Percentiles rank a stretch among this genome's conserved stretches.
phyloP scores from a whole-genome alignment of 2,329 filamentous ascomycete genomes.

The Raffaelea arxii region DNA sequence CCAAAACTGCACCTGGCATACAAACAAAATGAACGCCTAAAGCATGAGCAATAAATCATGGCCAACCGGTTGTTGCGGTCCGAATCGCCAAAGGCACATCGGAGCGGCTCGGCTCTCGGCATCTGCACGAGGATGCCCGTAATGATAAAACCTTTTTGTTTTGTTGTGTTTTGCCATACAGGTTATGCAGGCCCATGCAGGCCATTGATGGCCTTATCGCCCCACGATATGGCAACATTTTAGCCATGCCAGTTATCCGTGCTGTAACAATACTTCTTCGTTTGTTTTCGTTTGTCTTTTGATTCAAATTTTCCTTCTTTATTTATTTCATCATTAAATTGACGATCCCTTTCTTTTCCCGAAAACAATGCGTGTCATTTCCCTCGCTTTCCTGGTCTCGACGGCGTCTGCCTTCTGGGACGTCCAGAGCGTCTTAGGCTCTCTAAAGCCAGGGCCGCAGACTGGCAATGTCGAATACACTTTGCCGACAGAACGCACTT shows the following conservation, averaged over 20 bases:
- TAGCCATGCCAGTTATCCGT: not conserved
- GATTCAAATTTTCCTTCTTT: not conserved
- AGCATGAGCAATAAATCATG: too few relatives aligned
- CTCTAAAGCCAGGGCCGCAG: not conserved
- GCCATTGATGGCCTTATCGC: not conserved
- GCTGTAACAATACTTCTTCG: not conserved
- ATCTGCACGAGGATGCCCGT: too few relatives aligned
- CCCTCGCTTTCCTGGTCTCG: not conserved
- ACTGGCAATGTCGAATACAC: not conserved
- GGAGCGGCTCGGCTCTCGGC: too few relatives aligned
- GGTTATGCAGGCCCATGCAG: too few relatives aligned
- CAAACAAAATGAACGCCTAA: too few relatives aligned
- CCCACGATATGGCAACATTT: not conserved
- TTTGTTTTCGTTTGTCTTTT: not conserved
- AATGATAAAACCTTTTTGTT: too few relatives aligned
- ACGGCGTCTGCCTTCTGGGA: not conserved
- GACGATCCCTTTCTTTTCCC: too few relatives aligned
- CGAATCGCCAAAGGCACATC: too few relatives aligned
- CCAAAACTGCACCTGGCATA: too few relatives aligned
- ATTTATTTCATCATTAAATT: not conserved
- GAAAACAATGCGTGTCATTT: too few relatives aligned
- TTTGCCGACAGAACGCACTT: conserved; percentile 4
- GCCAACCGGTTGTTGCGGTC: too few relatives aligned
- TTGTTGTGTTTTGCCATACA: too few relatives aligned
- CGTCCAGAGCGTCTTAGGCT: not conserved